Evolutionary conservation across 768 basidiomycete species (phyloP).

Genomic region (Pleurotus salmoneostramineus): DNA sequence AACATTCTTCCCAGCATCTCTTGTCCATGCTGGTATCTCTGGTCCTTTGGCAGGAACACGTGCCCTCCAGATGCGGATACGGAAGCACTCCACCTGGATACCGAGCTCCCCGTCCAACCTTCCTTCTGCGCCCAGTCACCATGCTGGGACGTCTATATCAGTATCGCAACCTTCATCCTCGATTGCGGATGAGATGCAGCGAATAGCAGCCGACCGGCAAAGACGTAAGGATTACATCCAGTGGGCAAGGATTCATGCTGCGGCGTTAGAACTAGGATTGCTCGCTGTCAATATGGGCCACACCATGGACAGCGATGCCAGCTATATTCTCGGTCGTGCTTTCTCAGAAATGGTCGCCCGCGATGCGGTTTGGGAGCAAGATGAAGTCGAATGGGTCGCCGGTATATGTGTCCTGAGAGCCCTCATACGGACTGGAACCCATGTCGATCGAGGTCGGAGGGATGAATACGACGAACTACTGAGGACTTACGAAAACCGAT

Average conservation of each 20-base stretch:
- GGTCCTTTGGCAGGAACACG: constrained; percentile 55
- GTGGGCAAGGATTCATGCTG: constrained; percentile 65
- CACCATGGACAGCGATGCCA: constrained; percentile 33
- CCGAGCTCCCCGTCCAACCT: constrained; percentile 21
- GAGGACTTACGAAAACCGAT: constrained; percentile 56
- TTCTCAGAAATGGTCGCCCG: constrained; percentile 59
- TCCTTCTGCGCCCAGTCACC: constrained; percentile 13
- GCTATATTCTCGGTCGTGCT: constrained; percentile 40
- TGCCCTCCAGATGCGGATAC: constrained; percentile 55
- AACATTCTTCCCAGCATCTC: constrained; percentile 39
- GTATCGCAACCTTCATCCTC: constrained; percentile 24
- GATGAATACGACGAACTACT: constrained; percentile 53
- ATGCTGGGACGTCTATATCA: constrained; percentile 11
- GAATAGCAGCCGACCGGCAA: constrained; percentile 56
- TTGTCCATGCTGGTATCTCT: constrained; percentile 51
- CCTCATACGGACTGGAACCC: constrained; percentile 50
- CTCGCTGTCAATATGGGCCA: constrained; percentile 33
- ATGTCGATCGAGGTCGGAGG: constrained; percentile 41
- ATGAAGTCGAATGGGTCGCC: constrained; percentile 68
- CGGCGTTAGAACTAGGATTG: constrained; percentile 57
- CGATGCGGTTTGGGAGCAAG: constrained; percentile 64
- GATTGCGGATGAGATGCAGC: constrained; percentile 58
- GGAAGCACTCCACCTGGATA: constrained; percentile 54
- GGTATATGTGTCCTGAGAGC: constrained; percentile 56
- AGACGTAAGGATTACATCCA: constrained; percentile 61